phyloP scores from a whole-genome alignment of 2,329 filamentous ascomycete genomes.

The Pestalotiopsis sp. region DNA sequence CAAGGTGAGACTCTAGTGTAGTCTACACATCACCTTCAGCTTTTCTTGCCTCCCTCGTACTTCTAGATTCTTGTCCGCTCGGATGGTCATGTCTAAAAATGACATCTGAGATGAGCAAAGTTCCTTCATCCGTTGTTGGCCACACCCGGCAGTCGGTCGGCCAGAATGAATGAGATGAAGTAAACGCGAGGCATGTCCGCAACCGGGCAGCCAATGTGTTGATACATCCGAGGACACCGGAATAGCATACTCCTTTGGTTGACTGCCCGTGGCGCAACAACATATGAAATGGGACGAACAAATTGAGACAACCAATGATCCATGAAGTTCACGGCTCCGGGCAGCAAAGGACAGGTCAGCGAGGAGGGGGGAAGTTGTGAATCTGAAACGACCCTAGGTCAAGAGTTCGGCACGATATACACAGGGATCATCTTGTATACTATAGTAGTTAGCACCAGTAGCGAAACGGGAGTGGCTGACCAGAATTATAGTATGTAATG shows the following conservation, averaged over 20 bases:
- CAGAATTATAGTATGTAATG: too few species aligned
- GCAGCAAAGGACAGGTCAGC: neutral
- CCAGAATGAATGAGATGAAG: neutral
- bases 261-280: neutral
- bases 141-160: neutral
- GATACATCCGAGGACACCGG: neutral
- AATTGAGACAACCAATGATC: neutral
- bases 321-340: neutral
- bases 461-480: conserved; percentile 6
- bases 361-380: neutral
- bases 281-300: conserved; percentile 1
- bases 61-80: neutral
- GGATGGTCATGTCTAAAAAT: neutral
- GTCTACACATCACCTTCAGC: neutral
- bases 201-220: neutral
- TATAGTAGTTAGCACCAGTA: neutral
- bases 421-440: neutral
- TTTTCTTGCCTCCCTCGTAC: neutral
- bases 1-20: neutral
- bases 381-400: conserved; percentile 7
- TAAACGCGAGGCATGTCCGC: neutral
- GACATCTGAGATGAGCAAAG: neutral
- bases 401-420: neutral
- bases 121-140: neutral
- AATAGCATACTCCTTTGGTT: neutral